A percentile compares a stretch with the other conserved stretches of the same genome.
Evolutionary conservation across 2,329 filamentous ascomycete genomes (phyloP).

Genomic region (Ascochyta pisi): DNA sequence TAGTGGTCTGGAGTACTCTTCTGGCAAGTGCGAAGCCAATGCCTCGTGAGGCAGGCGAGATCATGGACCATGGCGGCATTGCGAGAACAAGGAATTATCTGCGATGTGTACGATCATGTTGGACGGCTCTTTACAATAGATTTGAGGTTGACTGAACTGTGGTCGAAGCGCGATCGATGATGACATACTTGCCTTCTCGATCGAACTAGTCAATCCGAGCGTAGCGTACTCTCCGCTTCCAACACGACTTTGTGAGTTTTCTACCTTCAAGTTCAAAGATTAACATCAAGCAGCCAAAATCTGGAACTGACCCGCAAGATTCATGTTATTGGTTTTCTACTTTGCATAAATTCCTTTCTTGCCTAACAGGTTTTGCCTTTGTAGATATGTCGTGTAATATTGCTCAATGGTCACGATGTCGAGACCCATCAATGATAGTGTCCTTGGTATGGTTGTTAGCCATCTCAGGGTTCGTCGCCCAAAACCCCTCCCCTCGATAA

Average conservation of each 20-base stretch:
- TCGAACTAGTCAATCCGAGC: slow-evolving; percentile 24
- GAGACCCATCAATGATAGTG: too few relatives aligned
- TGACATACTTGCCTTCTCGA: slow-evolving; percentile 36
- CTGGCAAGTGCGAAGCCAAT: slow-evolving; percentile 68
- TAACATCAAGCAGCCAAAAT: too few relatives aligned
- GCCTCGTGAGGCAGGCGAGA: slow-evolving; percentile 67
- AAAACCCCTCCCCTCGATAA: too few relatives aligned
- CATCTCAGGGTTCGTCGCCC: too few relatives aligned
- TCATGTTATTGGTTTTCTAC: too few relatives aligned
- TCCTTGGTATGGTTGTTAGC: too few relatives aligned
- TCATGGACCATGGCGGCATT: slow-evolving; percentile 58
- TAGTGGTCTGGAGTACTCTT: slow-evolving; percentile 63
- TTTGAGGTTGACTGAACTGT: slow-evolving; percentile 10
- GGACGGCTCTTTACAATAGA: not conserved
- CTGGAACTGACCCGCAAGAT: too few relatives aligned
- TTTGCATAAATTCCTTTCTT: too few relatives aligned
- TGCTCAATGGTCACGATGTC: too few relatives aligned
- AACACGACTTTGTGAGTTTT: too few relatives aligned
- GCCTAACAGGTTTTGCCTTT: too few relatives aligned
- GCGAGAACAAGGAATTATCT: not conserved
- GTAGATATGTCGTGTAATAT: too few relatives aligned
- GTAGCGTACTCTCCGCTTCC: not conserved
- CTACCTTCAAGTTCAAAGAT: not conserved
- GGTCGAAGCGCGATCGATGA: slow-evolving; percentile 38
- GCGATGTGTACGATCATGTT: slow-evolving; percentile 9